Evolutionary conservation across 768 basidiomycete species (phyloP).

Genomic region (Psilocybe tampanensis): DNA sequence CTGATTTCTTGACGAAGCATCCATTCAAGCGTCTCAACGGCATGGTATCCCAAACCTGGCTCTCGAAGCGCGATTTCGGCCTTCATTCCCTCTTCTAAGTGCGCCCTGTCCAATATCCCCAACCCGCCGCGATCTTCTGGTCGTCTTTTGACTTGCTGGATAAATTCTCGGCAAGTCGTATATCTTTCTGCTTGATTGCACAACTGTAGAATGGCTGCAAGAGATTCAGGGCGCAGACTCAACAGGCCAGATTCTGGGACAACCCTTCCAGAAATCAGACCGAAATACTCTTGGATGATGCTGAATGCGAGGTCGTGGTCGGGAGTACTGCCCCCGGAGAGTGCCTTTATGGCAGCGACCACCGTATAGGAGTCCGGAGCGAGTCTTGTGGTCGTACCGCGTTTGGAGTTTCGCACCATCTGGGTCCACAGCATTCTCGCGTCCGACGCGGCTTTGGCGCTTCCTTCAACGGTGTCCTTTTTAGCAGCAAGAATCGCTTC

Average conservation of each 20-base stretch:
- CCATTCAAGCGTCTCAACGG: constrained; percentile 67
- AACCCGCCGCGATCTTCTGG: constrained; percentile 38
- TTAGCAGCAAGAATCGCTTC: constrained; percentile 41
- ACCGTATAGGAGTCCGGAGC: constrained; percentile 57
- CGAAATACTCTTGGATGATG: constrained; percentile 63
- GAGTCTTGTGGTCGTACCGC: constrained; percentile 47
- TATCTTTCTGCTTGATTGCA: constrained; percentile 54
- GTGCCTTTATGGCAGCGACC: constrained; percentile 51
- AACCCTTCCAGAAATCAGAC: constrained; percentile 52
- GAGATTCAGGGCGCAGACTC: constrained; percentile 45
- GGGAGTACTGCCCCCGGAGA: constrained; percentile 54
- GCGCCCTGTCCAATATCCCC: constrained; percentile 48
- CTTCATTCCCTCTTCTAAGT: constrained; percentile 64
- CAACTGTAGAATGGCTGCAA: constrained; percentile 56
- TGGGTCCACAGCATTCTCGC: constrained; percentile 74
- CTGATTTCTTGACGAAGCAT: constrained; percentile 60
- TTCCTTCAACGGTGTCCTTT: constrained; percentile 26
- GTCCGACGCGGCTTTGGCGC: constrained; percentile 56
- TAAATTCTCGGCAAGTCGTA: constrained; percentile 55
- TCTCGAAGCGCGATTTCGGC: constrained; percentile 49
- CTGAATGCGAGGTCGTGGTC: constrained; percentile 72
- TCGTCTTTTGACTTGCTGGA: constrained; percentile 57
- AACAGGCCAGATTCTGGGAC: constrained; percentile 37
- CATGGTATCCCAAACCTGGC: constrained; percentile 43
- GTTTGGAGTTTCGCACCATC: constrained; percentile 54